Evolutionary conservation across 768 basidiomycete species (phyloP), one percentile per base, ranked within the genome.

Genomic region (Suillus tomentosus): DNA sequence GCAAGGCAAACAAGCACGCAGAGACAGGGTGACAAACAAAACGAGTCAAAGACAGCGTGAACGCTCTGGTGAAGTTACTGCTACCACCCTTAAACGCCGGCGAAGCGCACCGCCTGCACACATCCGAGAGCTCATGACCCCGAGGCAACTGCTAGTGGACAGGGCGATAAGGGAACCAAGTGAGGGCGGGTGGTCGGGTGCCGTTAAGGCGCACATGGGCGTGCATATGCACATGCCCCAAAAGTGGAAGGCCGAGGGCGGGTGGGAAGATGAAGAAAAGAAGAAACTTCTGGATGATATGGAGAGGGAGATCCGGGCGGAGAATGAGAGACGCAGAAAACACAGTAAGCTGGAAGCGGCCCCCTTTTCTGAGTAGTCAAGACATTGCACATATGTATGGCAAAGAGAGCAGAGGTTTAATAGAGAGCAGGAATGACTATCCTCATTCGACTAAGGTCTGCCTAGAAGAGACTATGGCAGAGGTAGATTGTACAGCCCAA

Each of bases 181-280:
- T 61, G 86, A 88, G 72, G 89, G 84, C 0, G 92, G 92, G 15
- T 93, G 91, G 72, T 82, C 87, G 2, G 91, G 84, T n/a, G 69
- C 75, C 70, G 79, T 88, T 58, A 94, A 93, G 78, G 76, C 76
- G 64, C 75, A 70, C 64, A 72, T 84, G 64, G 87, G 90, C 3
- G 81, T 80, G 61, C 85, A 79, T 72, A 66, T 89, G 67, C 71
- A 70, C 45, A 70, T 78, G 48, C 67, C 70, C 2, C 71, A 77
- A 19, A 64, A 66, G 47, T 79, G 77, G 79, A 75, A 65, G 68
- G 70, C 65, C 13, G 81, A 81, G 54, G 63, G 67, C 22, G 80
- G 77, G 5, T 68, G 69, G 43, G 71, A 72, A 60, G 69, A 75
- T 7, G 60, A 63, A 63, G 69, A 66, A 53, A 66, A 53, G 53